Percentiles rank a stretch among this genome's conserved stretches.
These are phyloP conservation scores for Protostelium mycophagum DNA, from an alignment of 78 protist genomes.

Conservation along the genomic window DNA sequence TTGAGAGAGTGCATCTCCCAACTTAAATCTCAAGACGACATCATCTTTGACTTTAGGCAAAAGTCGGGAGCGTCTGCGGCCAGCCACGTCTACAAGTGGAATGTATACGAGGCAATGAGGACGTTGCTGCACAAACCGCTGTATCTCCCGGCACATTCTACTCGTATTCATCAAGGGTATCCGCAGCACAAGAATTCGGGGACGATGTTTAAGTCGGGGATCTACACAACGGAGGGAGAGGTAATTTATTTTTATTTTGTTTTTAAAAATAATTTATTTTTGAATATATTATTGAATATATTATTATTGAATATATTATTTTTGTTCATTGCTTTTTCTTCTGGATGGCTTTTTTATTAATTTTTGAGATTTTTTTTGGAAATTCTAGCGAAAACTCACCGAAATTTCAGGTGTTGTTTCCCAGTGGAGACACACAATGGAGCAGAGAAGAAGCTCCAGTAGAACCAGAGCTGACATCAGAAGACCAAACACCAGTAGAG, in stretches of 20 bases:
- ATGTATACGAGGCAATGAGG: neutral
- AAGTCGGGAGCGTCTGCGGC: neutral
- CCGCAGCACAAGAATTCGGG: neutral
- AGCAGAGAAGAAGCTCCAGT: neutral
- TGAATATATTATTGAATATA: too few species aligned
- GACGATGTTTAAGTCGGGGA: neutral
- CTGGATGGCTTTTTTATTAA: too few species aligned
- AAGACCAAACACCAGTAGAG: neutral
- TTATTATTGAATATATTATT: too few species aligned
- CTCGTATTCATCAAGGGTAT: neutral
- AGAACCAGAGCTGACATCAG: neutral
- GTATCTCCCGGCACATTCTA: neutral
- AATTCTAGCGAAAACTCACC: too few species aligned
- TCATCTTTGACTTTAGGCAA: neutral
- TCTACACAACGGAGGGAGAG: neutral
- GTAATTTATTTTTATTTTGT: neutral
- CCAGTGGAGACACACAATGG: neutral
- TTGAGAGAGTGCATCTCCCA: neutral
- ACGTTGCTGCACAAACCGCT: neutral
- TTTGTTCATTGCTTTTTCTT: too few species aligned
- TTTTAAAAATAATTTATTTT: too few species aligned
- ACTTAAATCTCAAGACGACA: neutral
- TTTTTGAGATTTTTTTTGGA: too few species aligned
- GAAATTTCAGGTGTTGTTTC: neutral
- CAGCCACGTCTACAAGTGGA: neutral